Evolutionary conservation across 352 stramenopile genomes (phyloP).

Genomic region (Phytophthora citricola): DNA sequence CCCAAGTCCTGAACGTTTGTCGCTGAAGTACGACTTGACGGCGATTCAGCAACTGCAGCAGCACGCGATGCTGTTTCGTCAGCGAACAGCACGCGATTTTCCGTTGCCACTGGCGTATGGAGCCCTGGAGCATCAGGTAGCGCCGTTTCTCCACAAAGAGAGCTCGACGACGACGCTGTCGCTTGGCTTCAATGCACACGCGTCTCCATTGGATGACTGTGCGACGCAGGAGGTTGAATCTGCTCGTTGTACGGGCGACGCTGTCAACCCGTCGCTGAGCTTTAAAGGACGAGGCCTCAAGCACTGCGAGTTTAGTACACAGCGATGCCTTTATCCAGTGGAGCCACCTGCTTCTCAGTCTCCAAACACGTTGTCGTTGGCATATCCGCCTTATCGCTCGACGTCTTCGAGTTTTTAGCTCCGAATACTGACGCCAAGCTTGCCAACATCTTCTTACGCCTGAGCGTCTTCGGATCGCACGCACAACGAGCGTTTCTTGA

Average conservation of each 20-base stretch:
- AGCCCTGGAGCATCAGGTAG: conserved; percentile 19
- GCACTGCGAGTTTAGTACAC: background rate
- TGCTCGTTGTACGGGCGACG: conserved; percentile 2
- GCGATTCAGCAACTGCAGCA: conserved; percentile 16
- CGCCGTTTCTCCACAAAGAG: conserved; percentile 30
- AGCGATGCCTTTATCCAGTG: conserved; percentile 19
- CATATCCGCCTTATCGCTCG: conserved; percentile 9
- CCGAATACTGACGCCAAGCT: conserved; percentile 12
- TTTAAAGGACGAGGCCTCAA: conserved; percentile 16
- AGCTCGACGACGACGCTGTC: conserved; percentile 9
- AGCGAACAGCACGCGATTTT: conserved; percentile 13
- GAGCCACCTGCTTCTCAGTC: conserved; percentile 17
- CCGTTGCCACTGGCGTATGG: conserved; percentile 26
- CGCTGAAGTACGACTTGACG: conserved; percentile 15
- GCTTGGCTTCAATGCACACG: background rate
- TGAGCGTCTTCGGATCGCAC: conserved; percentile 3
- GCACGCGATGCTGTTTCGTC: conserved; percentile 22
- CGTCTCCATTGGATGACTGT: conserved; percentile 16
- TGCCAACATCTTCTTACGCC: conserved; percentile 11
- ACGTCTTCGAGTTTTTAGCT: conserved; percentile 14
- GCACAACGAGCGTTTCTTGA: conserved; percentile 5
- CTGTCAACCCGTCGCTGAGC: conserved; percentile 16
- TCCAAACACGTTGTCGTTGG: background rate
- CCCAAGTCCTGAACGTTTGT: conserved; percentile 21
- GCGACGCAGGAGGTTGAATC: conserved; percentile 9